Evolutionary conservation across 805 yeast genomes (phyloP).

Genomic region (Schwanniomyces polymorphus): DNA sequence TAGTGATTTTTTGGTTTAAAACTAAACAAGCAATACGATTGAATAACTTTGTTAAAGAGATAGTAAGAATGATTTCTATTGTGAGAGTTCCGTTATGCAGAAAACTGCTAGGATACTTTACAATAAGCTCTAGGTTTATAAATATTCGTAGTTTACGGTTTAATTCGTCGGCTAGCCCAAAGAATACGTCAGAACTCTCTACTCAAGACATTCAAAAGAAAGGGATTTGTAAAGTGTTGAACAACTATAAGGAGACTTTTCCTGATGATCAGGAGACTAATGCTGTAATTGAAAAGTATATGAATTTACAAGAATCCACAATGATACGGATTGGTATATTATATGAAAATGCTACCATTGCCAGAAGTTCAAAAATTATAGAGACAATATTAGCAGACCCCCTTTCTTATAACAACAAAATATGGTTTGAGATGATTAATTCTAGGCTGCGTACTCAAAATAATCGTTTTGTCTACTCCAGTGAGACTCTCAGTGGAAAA

Average conservation of each 20-base stretch:
- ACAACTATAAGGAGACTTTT: conserved; percentile 15
- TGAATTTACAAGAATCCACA: conserved; percentile 1
- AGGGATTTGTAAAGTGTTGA: not conserved
- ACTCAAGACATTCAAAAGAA: not conserved
- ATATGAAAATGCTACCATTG: conserved; percentile 24
- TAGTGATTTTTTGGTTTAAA: too few relatives aligned
- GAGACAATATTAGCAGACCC: conserved; percentile 43
- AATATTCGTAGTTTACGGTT: not conserved
- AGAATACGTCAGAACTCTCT: not conserved
- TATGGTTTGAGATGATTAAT: conserved; percentile 29
- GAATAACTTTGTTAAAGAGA: not conserved
- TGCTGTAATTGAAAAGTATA: conserved; percentile 4
- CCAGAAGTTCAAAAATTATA: conserved; percentile 26
- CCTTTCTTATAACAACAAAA: conserved; percentile 27
- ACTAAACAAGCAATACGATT: too few relatives aligned
- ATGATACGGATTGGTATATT: conserved; percentile 31
- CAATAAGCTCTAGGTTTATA: not conserved
- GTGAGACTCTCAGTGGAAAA: conserved; percentile 1
- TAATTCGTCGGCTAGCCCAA: not conserved
- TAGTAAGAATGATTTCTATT: not conserved
- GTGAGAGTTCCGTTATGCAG: not conserved
- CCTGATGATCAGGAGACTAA: conserved; percentile 19
- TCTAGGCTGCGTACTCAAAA: conserved; percentile 18
- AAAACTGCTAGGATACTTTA: not conserved
- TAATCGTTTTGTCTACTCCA: conserved; percentile 18